phyloP scores from a whole-genome alignment of 1,284 basidiomycete species.

The Meripilus lineatus region DNA sequence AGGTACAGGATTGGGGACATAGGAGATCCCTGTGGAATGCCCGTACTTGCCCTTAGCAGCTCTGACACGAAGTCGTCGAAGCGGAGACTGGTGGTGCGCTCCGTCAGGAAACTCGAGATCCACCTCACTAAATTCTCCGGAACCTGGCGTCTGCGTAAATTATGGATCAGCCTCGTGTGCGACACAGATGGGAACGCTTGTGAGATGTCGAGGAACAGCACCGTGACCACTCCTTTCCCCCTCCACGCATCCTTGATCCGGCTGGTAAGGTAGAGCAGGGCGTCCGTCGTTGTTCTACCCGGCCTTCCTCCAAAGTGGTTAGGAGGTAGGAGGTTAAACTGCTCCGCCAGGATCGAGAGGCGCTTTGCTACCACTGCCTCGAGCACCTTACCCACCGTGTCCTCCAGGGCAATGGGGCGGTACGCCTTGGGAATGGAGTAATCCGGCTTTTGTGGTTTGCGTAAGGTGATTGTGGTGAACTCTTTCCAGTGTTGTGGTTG shows the following conservation, averaged over 20 bases:
- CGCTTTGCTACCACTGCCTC: conserved; percentile 22
- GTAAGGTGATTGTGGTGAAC: conserved; percentile 30
- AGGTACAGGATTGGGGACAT: conserved; percentile 27
- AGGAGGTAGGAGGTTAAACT: conserved; percentile 18
- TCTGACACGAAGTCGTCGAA: conserved; percentile 27
- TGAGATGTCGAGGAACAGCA: conserved; percentile 36
- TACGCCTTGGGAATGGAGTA: conserved; percentile 33
- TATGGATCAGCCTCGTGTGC: conserved; percentile 24
- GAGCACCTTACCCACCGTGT: conserved; percentile 31
- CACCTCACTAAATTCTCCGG: conserved; percentile 21
- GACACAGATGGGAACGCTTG: conserved; percentile 33
- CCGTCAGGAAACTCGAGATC: conserved; percentile 19
- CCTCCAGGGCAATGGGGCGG: conserved; percentile 35
- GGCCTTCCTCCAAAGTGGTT: conserved; percentile 32
- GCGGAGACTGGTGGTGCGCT: conserved; percentile 19
- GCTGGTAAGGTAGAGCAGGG: conserved; percentile 28
- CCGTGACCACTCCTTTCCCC: conserved; percentile 25
- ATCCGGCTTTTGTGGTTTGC: conserved; percentile 33
- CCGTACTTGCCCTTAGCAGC: conserved; percentile 21
- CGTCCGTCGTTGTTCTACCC: conserved; percentile 32
- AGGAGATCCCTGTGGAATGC: conserved; percentile 31
- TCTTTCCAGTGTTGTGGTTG: conserved; percentile 31
- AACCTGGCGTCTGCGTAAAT: conserved; percentile 25
- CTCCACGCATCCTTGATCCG: conserved; percentile 32
- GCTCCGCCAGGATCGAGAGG: conserved; percentile 11